Percentiles rank a stretch among this genome's conserved stretches.
phyloP scores from a whole-genome alignment of 2,329 filamentous ascomycete genomes.

The Cercospora brassicicola region DNA sequence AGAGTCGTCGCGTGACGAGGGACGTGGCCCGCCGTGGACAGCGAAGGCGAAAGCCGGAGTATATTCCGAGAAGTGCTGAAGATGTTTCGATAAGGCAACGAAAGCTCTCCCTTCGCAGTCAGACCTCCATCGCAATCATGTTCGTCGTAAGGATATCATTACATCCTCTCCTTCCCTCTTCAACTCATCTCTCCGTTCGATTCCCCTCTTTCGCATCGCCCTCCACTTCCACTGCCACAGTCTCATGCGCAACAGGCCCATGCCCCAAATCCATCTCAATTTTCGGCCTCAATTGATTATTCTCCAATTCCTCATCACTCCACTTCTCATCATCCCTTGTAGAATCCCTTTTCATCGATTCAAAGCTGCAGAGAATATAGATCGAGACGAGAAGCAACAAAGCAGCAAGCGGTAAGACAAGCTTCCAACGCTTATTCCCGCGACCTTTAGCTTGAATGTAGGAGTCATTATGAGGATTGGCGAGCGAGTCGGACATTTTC shows the following conservation, averaged over 20 bases:
- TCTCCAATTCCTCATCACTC: not conserved
- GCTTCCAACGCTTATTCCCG: not conserved
- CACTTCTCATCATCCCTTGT: not conserved
- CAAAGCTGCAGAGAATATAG: not conserved
- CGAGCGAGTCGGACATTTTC: not conserved
- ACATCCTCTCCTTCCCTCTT: not conserved
- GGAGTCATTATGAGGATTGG: not conserved
- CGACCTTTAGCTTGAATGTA: not conserved
- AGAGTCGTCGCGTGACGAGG: no score
- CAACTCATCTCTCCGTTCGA: not conserved
- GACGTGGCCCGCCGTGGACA: no score
- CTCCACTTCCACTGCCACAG: not conserved
- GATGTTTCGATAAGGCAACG: no score
- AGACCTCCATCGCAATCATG: not conserved
- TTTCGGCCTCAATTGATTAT: not conserved
- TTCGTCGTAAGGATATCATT: not conserved
- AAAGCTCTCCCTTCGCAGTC: not conserved
- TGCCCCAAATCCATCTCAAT: constrained; percentile 2
- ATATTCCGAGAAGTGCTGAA: no score
- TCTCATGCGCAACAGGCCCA: constrained; percentile 1
- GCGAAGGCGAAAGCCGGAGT: no score
- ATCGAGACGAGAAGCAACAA: not conserved
- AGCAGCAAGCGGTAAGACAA: not conserved
- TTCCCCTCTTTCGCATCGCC: not conserved
- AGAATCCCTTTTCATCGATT: not conserved